Evolutionary conservation across 2,329 filamentous ascomycete species (phyloP), one percentile per base, ranked within the genome.

Genomic region (Xylariaceae sp.): DNA sequence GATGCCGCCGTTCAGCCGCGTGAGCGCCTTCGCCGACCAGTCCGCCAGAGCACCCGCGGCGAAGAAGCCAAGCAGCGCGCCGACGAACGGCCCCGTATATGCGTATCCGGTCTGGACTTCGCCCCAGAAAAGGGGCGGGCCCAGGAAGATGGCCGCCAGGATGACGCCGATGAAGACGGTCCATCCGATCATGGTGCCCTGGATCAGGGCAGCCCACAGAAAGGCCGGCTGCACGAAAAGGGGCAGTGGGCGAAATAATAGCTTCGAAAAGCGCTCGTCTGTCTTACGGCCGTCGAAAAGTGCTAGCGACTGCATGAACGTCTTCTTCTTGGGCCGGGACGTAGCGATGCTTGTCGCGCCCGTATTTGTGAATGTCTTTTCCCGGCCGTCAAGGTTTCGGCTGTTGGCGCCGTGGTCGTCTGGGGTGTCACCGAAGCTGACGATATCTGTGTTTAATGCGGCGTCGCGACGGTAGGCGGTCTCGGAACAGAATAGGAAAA

Each of bases 171-270:
- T 92, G 66, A 96, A 89, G 15, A 96, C 89, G 1, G 92, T 95
- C 92, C 92, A 97, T 60, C 92, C 92, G 65, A 96, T 96, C 66
- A 96, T 83, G 4, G 88, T 83, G 15, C 92, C 92, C 76, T 96
- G 92, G 47, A 92, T 89, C 3, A 96, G 76, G 64, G 77, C 78
- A 21, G 76, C 78, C 88, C 90, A 96, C 39, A 95, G 71, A 62
- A 96, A 89, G 7, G 88, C 89, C 0, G 91, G 92, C 67, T 96
- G 92, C 6, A 87, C 69, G 62, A 95, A 86, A 1, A 96, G 79
- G 0, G 89, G 89, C 49, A 96, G 85, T 0, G 92, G 92, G 2
- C 92, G 81, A n/a, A 85, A 65, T 15, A 83, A 65, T 7, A 86
- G 73, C 56, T 81, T 80, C 71, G 75, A 77, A 71, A 92, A 92